Conservation (phyloP, 371 early-diverging fungal genomes). For the Mortierella sp. region DNA sequence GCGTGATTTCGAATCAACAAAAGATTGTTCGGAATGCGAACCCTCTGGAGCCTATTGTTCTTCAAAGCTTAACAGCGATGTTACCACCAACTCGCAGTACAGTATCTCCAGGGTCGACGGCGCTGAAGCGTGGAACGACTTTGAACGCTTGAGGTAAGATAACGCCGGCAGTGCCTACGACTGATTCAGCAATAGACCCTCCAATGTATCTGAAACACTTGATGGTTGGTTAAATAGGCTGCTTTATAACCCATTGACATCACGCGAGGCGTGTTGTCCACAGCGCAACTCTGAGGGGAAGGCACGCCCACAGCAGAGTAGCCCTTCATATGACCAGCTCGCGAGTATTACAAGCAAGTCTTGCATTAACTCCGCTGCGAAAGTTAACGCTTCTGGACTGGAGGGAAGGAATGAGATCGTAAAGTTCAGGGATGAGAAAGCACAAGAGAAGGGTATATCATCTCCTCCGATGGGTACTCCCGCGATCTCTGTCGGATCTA, state of each 20-base stretch:
- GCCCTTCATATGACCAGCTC: background rate
- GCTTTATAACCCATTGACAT: background rate
- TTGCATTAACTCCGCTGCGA: background rate
- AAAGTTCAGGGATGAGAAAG: too few species aligned
- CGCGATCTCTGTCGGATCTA: background rate
- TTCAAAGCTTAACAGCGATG: background rate
- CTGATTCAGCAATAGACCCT: background rate
- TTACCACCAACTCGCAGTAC: background rate
- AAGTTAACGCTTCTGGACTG: background rate
- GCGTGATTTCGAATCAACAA: background rate
- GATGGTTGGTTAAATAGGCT: background rate
- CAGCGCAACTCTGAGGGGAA: background rate
- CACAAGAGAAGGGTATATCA: background rate
- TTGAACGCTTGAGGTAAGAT: background rate
- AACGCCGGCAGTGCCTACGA: background rate
- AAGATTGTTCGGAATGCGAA: background rate
- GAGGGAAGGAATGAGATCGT: too few species aligned
- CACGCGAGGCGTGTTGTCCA: background rate
- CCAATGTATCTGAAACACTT: too few species aligned
- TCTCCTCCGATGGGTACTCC: background rate
- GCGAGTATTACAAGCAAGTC: background rate
- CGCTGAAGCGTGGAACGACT: background rate
- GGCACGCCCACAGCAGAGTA: background rate
- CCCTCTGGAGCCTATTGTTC: background rate
- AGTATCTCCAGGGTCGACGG: background rate